These are phyloP conservation scores for Alternaria incomplexa DNA, from an alignment of 2,329 filamentous ascomycete genomes.

Conservation along the genomic window DNA sequence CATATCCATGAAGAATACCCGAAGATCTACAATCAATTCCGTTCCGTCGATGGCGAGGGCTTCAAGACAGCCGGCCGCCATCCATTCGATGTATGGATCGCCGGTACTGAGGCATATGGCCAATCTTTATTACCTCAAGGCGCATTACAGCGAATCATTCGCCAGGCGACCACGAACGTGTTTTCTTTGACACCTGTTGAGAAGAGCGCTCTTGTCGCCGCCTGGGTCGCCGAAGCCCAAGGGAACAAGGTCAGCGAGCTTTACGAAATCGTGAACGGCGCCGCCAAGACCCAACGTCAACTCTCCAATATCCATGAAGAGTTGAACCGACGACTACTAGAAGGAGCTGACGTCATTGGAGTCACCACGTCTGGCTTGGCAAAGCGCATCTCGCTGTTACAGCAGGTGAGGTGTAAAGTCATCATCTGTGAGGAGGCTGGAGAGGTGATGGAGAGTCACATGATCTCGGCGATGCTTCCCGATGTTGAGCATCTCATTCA, in stretches of 20 bases:
- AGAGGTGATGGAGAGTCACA: constrained; percentile 70
- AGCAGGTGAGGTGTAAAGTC: constrained; percentile 60
- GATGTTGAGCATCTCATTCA: constrained; percentile 66
- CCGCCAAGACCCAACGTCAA: constrained; percentile 8
- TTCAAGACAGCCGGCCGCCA: constrained; percentile 26
- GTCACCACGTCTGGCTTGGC: constrained; percentile 67
- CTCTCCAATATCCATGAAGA: constrained; percentile 43
- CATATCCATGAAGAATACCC: constrained; percentile 21
- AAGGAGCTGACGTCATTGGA: constrained; percentile 60
- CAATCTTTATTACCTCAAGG: neutral
- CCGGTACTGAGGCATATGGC: neutral
- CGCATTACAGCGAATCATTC: constrained; percentile 2
- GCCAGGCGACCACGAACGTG: constrained; percentile 11
- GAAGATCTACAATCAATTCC: constrained; percentile 28
- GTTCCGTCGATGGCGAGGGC: constrained; percentile 16
- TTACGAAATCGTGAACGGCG: constrained; percentile 14
- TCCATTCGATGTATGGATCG: constrained; percentile 32
- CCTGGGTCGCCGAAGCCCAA: constrained; percentile 24
- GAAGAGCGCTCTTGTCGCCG: constrained; percentile 13
- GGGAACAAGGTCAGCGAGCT: constrained; percentile 17
- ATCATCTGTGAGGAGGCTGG: constrained; percentile 72
- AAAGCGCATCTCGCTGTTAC: constrained; percentile 59
- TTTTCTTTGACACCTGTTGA: constrained; percentile 17
- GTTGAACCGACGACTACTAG: constrained; percentile 48
- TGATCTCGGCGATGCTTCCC: constrained; percentile 65